Evolutionary conservation across 495 filamentous ascomycete species (phyloP).

Genomic region (Penicillium taxi): DNA sequence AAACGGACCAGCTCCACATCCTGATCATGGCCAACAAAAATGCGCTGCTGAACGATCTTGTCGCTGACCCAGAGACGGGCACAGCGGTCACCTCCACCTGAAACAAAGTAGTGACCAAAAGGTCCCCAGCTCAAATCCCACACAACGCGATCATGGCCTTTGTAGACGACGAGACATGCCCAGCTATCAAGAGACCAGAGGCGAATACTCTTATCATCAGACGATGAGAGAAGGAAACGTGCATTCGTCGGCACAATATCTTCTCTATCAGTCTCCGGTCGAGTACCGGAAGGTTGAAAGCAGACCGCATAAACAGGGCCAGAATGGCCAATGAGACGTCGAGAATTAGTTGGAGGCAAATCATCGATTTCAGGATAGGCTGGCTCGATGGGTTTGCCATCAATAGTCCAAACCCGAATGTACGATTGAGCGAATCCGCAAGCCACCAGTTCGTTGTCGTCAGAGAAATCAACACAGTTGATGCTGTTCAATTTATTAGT

Average conservation of each 20-base stretch:
- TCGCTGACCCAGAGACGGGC: slow-evolving; percentile 86
- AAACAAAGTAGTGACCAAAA: slow-evolving; percentile 91
- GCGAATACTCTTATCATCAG: slow-evolving; percentile 76
- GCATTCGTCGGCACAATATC: slow-evolving; percentile 50
- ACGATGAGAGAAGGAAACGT: slow-evolving; percentile 75
- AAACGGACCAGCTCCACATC: slow-evolving; percentile 78
- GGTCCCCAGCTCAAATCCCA: slow-evolving; percentile 89
- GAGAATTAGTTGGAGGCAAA: slow-evolving; percentile 49
- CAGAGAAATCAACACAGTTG: slow-evolving; percentile 87
- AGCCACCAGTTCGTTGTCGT: slow-evolving; percentile 75
- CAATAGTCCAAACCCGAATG: slow-evolving; percentile 84
- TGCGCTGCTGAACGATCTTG: slow-evolving; percentile 77
- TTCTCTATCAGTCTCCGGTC: slow-evolving; percentile 40
- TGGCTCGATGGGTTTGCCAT: slow-evolving; percentile 58
- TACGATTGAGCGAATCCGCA: slow-evolving; percentile 87
- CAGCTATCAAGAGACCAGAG: slow-evolving; percentile 90
- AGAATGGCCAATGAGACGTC: slow-evolving; percentile 85
- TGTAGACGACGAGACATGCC: slow-evolving; percentile 86
- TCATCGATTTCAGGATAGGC: slow-evolving; percentile 36
- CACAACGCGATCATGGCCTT: slow-evolving; percentile 78
- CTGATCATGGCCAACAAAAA: slow-evolving; percentile 86
- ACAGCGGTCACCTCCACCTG: slow-evolving; percentile 77
- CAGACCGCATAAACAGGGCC: slow-evolving; percentile 82
- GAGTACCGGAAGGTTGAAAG: slow-evolving; percentile 70
- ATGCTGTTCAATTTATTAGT: slow-evolving; percentile 49